Evolutionary conservation across 2,329 filamentous ascomycete species (phyloP).

Genomic region (Diaporthe eres): DNA sequence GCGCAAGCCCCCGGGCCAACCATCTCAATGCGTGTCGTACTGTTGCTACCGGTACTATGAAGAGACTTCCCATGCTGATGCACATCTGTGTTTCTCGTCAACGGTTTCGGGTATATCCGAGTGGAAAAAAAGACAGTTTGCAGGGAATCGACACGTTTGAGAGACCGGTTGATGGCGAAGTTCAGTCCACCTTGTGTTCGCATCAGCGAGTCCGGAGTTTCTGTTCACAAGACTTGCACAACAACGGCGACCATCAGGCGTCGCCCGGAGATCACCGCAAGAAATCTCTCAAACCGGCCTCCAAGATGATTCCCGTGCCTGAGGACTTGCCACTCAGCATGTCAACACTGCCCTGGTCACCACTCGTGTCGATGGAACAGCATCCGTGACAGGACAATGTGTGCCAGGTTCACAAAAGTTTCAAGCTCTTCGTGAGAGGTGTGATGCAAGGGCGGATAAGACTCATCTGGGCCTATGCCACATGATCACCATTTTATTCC

Average conservation of each 20-base stretch:
- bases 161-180: not conserved
- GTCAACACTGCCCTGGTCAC: not conserved
- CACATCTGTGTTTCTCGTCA: not conserved
- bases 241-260: not conserved
- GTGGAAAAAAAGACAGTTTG: not conserved
- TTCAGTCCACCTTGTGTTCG: conserved; percentile 1
- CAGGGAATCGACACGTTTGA: not conserved
- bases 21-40: not conserved
- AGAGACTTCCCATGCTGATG: conserved; percentile 1
- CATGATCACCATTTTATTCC: not conserved
- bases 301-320: not conserved
- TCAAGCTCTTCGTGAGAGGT: not conserved
- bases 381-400: not conserved
- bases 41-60: not conserved
- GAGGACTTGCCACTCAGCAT: not conserved
- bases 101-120: conserved; percentile 7
- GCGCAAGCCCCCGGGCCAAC: not conserved
- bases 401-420: not conserved
- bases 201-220: not conserved
- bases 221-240: not conserved
- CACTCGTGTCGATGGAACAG: not conserved
- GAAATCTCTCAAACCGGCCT: not conserved
- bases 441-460: not conserved
- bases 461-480: not conserved
- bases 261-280: not conserved